These are phyloP conservation scores for Schizophyllum commune DNA, from an alignment of 1,284 basidiomycete species.

Conservation along the genomic window DNA sequence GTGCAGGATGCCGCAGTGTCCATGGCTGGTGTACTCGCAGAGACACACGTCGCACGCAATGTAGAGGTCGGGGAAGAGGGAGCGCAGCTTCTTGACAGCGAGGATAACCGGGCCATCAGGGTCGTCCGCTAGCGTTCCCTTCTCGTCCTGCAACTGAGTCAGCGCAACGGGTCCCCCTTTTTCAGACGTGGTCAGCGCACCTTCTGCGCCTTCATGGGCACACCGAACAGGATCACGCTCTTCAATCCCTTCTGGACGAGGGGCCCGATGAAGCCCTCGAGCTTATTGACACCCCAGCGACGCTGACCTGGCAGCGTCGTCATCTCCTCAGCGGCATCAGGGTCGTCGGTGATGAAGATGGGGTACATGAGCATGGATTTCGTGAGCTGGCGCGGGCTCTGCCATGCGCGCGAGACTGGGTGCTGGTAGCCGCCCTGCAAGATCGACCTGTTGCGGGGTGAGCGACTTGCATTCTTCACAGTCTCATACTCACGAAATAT, in stretches of 20 bases:
- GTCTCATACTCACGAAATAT: background rate
- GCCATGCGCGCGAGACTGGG: conserved; percentile 81
- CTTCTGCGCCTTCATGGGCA: conserved; percentile 81
- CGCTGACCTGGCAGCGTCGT: conserved; percentile 78
- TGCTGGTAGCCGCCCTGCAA: conserved; percentile 92
- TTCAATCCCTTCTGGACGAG: conserved; percentile 85
- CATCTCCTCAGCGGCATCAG: conserved; percentile 75
- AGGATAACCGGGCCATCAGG: conserved; percentile 87
- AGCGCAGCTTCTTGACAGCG: conserved; percentile 74
- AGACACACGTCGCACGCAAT: conserved; percentile 95
- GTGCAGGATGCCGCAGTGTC: conserved; percentile 88
- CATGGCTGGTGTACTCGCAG: conserved; percentile 99
- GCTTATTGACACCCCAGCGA: conserved; percentile 89
- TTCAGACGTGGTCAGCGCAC: conserved; percentile 33
- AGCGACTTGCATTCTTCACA: background rate
- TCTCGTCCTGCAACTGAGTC: conserved; percentile 52
- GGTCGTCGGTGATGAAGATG: conserved; percentile 93
- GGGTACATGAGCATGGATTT: conserved; percentile 98
- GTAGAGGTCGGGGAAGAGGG: conserved; percentile 77
- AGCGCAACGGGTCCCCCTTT: background rate
- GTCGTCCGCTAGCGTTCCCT: conserved; percentile 88
- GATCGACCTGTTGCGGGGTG: conserved; percentile 45
- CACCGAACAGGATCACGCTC: conserved; percentile 96
- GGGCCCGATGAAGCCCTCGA: conserved; percentile 84
- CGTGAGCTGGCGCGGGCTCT: conserved; percentile 65